These are phyloP conservation scores for Talaromyces islandicus DNA, from an alignment of 2,329 filamentous ascomycete genomes.

Conservation along the genomic window DNA sequence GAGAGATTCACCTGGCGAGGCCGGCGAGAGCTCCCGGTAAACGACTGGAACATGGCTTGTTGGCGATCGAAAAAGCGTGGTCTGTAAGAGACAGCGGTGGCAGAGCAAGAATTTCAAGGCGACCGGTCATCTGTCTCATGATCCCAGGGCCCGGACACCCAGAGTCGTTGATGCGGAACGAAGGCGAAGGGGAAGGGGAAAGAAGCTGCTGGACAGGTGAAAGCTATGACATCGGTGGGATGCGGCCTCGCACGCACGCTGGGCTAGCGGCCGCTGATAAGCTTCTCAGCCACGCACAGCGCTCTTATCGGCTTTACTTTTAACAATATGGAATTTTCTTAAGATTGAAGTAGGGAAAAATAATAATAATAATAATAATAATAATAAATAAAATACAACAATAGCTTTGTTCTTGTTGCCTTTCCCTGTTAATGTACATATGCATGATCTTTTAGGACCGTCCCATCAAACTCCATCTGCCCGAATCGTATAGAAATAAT, in stretches of 20 bases:
- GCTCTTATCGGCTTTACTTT: background rate
- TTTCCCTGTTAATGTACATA: background rate
- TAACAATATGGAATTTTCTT: background rate
- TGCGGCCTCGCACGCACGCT: background rate
- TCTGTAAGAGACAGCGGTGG: background rate
- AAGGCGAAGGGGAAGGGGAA: background rate
- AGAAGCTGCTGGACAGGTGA: background rate
- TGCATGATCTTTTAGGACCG: background rate
- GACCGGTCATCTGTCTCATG: background rate
- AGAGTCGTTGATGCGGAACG: conserved; percentile 1
- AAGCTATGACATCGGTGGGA: conserved; percentile 8
- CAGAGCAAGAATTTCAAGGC: conserved; percentile 1
- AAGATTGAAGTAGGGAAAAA: too few relatives aligned
- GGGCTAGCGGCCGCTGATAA: background rate
- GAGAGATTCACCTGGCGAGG: conserved; percentile 91
- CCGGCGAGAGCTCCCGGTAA: conserved; percentile 79
- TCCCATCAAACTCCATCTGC: background rate
- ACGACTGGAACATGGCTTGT: conserved; percentile 75
- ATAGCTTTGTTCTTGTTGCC: background rate
- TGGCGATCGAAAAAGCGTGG: background rate
- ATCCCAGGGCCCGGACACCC: background rate
- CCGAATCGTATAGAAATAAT: background rate
- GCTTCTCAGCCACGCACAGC: background rate
- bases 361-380: too few relatives aligned
- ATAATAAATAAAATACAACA: background rate